Evolutionary conservation across 306 rosid species (phyloP), one percentile per base, ranked within the genome.

Genomic region (Cucumis cinereus): DNA sequence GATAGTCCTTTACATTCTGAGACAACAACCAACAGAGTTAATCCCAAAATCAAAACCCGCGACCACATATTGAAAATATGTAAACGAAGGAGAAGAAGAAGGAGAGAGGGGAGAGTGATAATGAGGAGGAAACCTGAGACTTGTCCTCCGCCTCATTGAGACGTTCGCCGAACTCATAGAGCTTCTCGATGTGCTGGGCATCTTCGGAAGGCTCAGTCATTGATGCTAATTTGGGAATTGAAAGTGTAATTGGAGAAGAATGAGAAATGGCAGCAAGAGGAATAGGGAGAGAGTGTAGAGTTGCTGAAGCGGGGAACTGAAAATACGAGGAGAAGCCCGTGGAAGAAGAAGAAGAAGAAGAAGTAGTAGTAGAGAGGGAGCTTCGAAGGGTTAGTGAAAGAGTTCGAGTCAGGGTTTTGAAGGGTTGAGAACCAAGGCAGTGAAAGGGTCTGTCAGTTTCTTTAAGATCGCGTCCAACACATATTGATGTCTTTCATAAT

Each of bases 81-180:
- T 79, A 77, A 73, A 20, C 80, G 67, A 58, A 1, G 8, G 38
- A 79, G 64, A 58, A n/a, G 2, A 19, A 19, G 6, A 28, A 55
- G 17, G 53, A 50, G 17, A 50, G 55, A 50, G 20, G 7, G 2
- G 2, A 30, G 13, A 64, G 23, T 30, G 8, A 41, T 20, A 47
- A 14, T 33, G 26, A 28, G 54, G 28, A 17, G 22, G 23, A 16
- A 15, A 71, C 98, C 99, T 90, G 93, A 30, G 97, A 89, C 86
- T 94, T 94, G 82, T 94, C 99, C 56, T 87, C 85, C 79, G 97
- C 89, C 67, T 45, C 89, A 79, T 87, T 94, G 87, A 94, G 99
- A 24, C 91, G 89, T 86, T 94, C 96, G 68, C 97, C 95, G 82
- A 87, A 90, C 80, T 89, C 92, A 80, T 94, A 94, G 78, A 94